Evolutionary conservation across 352 stramenopile genomes (phyloP).

Genomic region (Phytophthora colocasiae): DNA sequence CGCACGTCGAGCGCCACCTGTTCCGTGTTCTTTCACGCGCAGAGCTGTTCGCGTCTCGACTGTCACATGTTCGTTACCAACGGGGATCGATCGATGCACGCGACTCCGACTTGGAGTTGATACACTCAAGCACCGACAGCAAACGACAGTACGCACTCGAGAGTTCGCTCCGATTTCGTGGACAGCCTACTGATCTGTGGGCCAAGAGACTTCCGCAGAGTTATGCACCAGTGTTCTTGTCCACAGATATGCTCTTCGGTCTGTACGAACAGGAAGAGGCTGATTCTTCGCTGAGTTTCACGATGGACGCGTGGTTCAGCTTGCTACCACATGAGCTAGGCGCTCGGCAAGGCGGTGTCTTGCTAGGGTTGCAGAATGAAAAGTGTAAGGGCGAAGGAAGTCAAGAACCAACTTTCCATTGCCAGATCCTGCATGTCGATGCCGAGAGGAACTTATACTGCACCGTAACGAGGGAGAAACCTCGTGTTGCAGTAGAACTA

Average conservation of each 20-base stretch:
- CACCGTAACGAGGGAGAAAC: conserved; percentile 14
- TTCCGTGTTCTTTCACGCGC: conserved; percentile 10
- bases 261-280: conserved; percentile 38
- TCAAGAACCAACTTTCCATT: conserved; percentile 16
- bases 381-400: conserved; percentile 14
- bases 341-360: conserved; percentile 44
- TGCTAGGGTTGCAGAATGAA: conserved; percentile 54
- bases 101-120: conserved; percentile 16
- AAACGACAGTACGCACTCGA: conserved; percentile 21
- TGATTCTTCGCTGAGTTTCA: conserved; percentile 31
- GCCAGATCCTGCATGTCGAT: conserved; percentile 22
- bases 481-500: conserved; percentile 7
- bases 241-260: conserved; percentile 35
- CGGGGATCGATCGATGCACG: background rate
- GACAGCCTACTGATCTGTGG: conserved; percentile 6
- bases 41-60: conserved; percentile 23
- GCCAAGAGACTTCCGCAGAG: conserved; percentile 4
- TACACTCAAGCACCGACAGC: conserved; percentile 3
- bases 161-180: conserved; percentile 23
- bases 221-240: conserved; percentile 12
- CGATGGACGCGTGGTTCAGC: conserved; percentile 63
- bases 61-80: conserved; percentile 32
- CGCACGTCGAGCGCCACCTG: conserved; percentile 27
- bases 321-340: conserved; percentile 37
- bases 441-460: conserved; percentile 19